Evolutionary conservation across 495 filamentous ascomycete genomes (phyloP).

Genomic region (Apodospora peruviana): DNA sequence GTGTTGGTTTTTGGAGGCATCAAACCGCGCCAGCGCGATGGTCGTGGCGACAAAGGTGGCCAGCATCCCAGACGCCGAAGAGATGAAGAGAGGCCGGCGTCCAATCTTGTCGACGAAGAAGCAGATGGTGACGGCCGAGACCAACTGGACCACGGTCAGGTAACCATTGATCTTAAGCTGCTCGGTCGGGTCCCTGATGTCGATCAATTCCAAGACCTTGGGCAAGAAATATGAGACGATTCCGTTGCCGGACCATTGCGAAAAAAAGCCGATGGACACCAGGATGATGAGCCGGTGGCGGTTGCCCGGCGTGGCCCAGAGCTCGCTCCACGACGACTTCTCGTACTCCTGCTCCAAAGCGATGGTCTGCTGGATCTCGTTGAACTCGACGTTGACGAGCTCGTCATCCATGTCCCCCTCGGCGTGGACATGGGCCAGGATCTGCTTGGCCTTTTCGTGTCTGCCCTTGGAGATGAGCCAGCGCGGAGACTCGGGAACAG

Average conservation of each 20-base stretch:
- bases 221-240: slow-evolving; percentile 31
- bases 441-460: slow-evolving; percentile 12
- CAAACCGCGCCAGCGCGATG: slow-evolving; percentile 45
- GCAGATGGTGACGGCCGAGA: slow-evolving; percentile 28
- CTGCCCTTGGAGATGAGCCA: slow-evolving; percentile 23
- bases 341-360: slow-evolving; percentile 14
- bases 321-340: slow-evolving; percentile 15
- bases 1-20: slow-evolving; percentile 13
- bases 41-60: slow-evolving; percentile 46
- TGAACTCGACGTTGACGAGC: slow-evolving; percentile 18
- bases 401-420: slow-evolving; percentile 31
- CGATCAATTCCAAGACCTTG: slow-evolving; percentile 31
- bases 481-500: slow-evolving; percentile 30
- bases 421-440: slow-evolving; percentile 27
- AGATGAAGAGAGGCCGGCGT: slow-evolving; percentile 41
- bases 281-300: slow-evolving; percentile 19
- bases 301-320: slow-evolving; percentile 18
- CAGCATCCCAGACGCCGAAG: slow-evolving; percentile 48
- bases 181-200: slow-evolving; percentile 26
- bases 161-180: slow-evolving; percentile 40
- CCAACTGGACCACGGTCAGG: slow-evolving; percentile 31
- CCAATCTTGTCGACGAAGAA: slow-evolving; percentile 43
- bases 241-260: slow-evolving; percentile 26
- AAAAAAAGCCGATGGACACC: slow-evolving; percentile 27
- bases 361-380: slow-evolving; percentile 20